Percentiles rank a stretch among this genome's conserved stretches.
These are phyloP conservation scores for Boletus semigastroideus DNA, from an alignment of 1,284 basidiomycete species.

Conservation along the genomic window DNA sequence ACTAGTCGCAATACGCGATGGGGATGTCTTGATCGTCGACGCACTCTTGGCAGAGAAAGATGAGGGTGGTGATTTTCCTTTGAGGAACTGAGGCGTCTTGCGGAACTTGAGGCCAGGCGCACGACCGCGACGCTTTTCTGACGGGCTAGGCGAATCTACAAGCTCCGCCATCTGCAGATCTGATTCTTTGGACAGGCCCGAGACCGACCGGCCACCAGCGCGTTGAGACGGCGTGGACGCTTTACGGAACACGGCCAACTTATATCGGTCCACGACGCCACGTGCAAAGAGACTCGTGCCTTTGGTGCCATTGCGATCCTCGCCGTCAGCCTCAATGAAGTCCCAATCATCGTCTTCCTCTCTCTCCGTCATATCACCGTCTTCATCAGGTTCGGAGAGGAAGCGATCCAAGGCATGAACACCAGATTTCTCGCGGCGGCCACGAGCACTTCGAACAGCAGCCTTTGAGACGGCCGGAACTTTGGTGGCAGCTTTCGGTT, in stretches of 20 bases:
- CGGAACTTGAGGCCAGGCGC: conserved; percentile 67
- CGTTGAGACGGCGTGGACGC: conserved; percentile 58
- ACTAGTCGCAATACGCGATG: conserved; percentile 47
- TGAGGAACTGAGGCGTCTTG: conserved; percentile 68
- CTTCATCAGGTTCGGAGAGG: conserved; percentile 59
- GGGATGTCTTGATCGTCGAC: conserved; percentile 39
- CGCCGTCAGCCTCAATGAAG: conserved; percentile 75
- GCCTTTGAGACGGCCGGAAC: conserved; percentile 24
- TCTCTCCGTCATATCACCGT: conserved; percentile 51
- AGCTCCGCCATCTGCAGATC: conserved; percentile 36
- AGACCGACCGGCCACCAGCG: conserved; percentile 46
- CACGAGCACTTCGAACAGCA: conserved; percentile 31
- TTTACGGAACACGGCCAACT: conserved; percentile 80
- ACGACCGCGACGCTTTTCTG: conserved; percentile 64
- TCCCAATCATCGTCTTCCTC: conserved; percentile 85
- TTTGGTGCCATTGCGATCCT: conserved; percentile 75
- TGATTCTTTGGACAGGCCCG: conserved; percentile 57
- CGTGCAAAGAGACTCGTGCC: conserved; percentile 78
- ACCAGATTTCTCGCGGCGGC: conserved; percentile 73
- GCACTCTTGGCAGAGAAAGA: conserved; percentile 51
- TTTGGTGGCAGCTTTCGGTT: conserved; percentile 32
- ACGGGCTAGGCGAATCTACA: conserved; percentile 45
- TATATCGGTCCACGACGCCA: conserved; percentile 80
- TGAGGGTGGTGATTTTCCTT: conserved; percentile 63
- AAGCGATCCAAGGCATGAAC: conserved; percentile 72